These are phyloP conservation scores for Epichloe uncinata DNA, from an alignment of 2,329 filamentous ascomycete genomes.

Conservation along the genomic window DNA sequence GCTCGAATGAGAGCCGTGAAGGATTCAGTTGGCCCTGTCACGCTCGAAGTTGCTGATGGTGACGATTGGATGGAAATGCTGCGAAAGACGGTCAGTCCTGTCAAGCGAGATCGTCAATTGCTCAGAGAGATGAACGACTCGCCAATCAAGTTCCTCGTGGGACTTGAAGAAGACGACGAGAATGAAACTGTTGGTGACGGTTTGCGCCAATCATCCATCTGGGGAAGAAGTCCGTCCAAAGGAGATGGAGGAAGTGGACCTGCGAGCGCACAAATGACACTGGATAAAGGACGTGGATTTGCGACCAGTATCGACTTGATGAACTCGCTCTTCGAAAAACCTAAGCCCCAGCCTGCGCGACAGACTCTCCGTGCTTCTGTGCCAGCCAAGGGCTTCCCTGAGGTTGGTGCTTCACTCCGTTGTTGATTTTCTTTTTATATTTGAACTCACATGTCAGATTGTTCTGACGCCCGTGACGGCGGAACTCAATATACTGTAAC, in stretches of 20 bases:
- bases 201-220: slow-evolving; percentile 27
- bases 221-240: slow-evolving; percentile 20
- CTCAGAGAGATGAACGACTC: slow-evolving; percentile 48
- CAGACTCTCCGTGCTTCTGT: slow-evolving; percentile 39
- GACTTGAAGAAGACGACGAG: slow-evolving; percentile 15
- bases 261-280: slow-evolving; percentile 19
- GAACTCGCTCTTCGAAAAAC: slow-evolving; percentile 80
- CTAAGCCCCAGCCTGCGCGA: slow-evolving; percentile 45
- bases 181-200: slow-evolving; percentile 33
- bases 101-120: slow-evolving; percentile 78
- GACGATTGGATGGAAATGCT: slow-evolving; percentile 92
- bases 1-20: slow-evolving; percentile 52
- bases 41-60: slow-evolving; percentile 49
- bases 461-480: slow-evolving; percentile 6
- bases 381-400: slow-evolving; percentile 54
- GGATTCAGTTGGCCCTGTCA: slow-evolving; percentile 42
- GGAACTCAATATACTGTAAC: slow-evolving; percentile 1
- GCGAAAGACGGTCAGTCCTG: slow-evolving; percentile 83
- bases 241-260: slow-evolving; percentile 16
- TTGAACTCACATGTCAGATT: slow-evolving; percentile 10
- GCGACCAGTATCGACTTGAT: slow-evolving; percentile 88
- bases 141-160: slow-evolving; percentile 16
- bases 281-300: slow-evolving; percentile 51
- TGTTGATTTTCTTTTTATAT: slow-evolving; percentile 20
- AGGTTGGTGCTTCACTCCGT: slow-evolving; percentile 60